Percentiles rank a stretch among this genome's conserved stretches.
These are phyloP conservation scores for Glonium stellatum DNA, from an alignment of 495 filamentous ascomycete genomes.

Conservation along the genomic window DNA sequence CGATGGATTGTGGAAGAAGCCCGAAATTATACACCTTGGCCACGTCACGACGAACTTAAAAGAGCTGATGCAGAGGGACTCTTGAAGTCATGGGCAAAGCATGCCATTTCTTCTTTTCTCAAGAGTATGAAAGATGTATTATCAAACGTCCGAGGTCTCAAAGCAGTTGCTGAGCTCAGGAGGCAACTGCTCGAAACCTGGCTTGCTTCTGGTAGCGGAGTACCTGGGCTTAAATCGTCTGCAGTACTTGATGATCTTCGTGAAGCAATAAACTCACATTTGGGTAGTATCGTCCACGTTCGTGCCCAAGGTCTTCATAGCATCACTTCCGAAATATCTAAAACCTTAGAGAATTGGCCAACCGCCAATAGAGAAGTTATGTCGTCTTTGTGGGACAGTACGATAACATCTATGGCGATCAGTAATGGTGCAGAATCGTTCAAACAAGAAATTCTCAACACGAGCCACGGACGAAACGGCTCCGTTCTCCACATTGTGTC, in stretches of 20 bases:
- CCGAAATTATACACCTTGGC: conserved; percentile 80
- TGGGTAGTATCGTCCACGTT: conserved; percentile 51
- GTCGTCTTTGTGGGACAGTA: conserved; percentile 41
- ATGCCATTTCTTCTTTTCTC: conserved; percentile 59
- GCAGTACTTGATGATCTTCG: conserved; percentile 62
- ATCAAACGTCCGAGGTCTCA: conserved; percentile 52
- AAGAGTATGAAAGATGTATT: conserved; percentile 52
- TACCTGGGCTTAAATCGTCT: conserved; percentile 37
- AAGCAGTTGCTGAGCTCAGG: conserved; percentile 59
- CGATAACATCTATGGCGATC: conserved; percentile 46
- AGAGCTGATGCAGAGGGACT: conserved; percentile 55
- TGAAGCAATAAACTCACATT: conserved; percentile 56
- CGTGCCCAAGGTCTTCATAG: conserved; percentile 52
- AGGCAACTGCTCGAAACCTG: conserved; percentile 65
- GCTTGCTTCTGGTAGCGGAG: conserved; percentile 46
- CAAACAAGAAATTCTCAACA: conserved; percentile 46
- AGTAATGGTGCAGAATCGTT: conserved; percentile 50
- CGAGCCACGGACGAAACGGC: conserved; percentile 58
- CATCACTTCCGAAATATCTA: conserved; percentile 51
- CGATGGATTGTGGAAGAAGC: conserved; percentile 81
- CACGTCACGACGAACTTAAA: conserved; percentile 74
- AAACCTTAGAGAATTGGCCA: conserved; percentile 30
- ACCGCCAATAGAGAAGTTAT: conserved; percentile 20
- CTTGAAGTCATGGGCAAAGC: conserved; percentile 65
- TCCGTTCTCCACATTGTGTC: conserved; percentile 52